Evolutionary conservation across 2,329 filamentous ascomycete species (phyloP), one percentile per base, ranked within the genome.

Genomic region (Ophiocordyceps camponoti-leonardi): DNA sequence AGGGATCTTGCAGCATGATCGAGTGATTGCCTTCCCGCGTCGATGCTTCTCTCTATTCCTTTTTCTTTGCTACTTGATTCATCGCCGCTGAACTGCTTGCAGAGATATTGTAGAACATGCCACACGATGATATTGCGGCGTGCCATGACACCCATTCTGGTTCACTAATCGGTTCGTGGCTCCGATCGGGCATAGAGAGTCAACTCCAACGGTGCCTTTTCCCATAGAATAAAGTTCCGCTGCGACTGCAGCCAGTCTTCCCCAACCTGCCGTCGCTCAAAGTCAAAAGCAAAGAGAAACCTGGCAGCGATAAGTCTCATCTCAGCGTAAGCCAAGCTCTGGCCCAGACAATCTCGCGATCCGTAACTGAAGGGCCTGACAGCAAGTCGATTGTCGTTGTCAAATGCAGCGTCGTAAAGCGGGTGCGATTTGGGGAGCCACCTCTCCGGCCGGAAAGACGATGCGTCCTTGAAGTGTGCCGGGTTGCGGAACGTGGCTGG

Each of bases 401-500:
- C 52, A 50, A 66, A 73, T 2, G 55, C 55, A 6, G 54, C 49
- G 11, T 65, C 61, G 13, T 56, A 58, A 1, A 68, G 52, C 47
- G 48, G 48, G 26, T 56, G 53, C 8, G 49, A 46, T 2, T 43
- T 13, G 0, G 51, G 30, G 4, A 57, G 49, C 60, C 67, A 75
- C 0, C 72, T 61, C 52, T 75, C 68, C 0, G 72, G 72, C 6
- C 57, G 59, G 51, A 66, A 77, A 0, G 52, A 53, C 20, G 65
- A 56, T 0, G 72, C 64, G 1, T 69, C 58, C 10, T 57, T 58
- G 52, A 72, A 76, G 50, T 69, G 59, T 11, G 56, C 51, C 2
- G 62, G 57, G 43, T 64, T 65, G 48, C 64, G 64, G 49, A 67
- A 67, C n/a, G 65, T 57, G 3, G 67, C 58, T 52, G 59, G 69